These are phyloP conservation scores for Trichosporon coremiiforme DNA, from an alignment of 1,284 basidiomycete genomes.

Conservation along the genomic window DNA sequence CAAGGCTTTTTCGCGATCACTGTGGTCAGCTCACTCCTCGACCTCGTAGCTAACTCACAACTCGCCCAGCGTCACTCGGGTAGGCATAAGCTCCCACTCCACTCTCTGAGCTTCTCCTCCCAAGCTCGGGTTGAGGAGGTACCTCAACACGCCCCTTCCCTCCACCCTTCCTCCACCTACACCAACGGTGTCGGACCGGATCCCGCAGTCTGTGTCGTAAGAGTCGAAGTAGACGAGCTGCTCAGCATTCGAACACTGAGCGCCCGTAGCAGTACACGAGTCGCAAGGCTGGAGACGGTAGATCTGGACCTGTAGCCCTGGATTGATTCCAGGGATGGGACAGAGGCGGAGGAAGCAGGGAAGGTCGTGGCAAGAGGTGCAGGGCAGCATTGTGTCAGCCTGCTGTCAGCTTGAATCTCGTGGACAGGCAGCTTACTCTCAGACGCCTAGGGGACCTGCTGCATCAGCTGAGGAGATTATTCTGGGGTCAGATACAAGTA, in stretches of 20 bases:
- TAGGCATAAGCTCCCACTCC: background rate
- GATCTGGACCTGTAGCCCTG: background rate
- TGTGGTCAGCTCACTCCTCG: background rate
- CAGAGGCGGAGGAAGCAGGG: background rate
- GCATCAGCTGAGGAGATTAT: too few species aligned
- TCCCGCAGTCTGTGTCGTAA: too few species aligned
- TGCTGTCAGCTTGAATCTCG: too few species aligned
- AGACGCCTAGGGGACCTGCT: too few species aligned
- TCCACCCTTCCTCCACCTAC: background rate
- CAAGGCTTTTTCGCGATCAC: background rate
- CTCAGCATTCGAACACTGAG: background rate
- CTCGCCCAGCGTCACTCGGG: background rate
- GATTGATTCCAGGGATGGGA: background rate
- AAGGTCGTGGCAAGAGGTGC: background rate
- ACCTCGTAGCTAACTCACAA: background rate
- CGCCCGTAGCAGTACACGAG: background rate
- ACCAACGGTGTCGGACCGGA: background rate
- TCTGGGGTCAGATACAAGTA: too few species aligned
- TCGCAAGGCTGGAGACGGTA: background rate
- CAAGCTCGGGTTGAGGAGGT: background rate
- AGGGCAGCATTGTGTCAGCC: background rate
- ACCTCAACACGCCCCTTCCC: background rate
- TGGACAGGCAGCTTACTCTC: too few species aligned
- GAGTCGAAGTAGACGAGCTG: background rate
- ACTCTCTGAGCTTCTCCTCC: background rate